Conservation (phyloP, 2,329 filamentous ascomycete species). For the Rhynchosporium secalis region DNA sequence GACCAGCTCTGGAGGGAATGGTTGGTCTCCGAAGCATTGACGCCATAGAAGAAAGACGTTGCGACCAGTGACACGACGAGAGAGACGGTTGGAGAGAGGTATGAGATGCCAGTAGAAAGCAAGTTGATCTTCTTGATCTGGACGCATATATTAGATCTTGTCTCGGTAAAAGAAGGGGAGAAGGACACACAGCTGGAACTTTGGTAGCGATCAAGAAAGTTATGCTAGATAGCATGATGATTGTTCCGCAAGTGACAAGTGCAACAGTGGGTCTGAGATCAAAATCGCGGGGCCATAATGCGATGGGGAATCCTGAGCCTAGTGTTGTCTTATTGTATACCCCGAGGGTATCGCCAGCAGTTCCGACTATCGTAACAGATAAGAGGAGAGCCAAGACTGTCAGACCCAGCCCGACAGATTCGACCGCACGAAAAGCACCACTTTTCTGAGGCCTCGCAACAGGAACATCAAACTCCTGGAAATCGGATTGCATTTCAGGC, state of each 20-base stretch:
- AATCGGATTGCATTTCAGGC: slow-evolving; percentile 24
- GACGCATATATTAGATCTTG: slow-evolving; percentile 13
- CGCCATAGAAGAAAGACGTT: slow-evolving; percentile 57
- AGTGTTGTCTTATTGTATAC: slow-evolving; percentile 57
- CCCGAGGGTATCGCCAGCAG: slow-evolving; percentile 54
- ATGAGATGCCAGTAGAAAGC: slow-evolving; percentile 28
- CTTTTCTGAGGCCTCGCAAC: slow-evolving; percentile 14
- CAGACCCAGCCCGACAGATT: slow-evolving; percentile 49
- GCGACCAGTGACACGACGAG: slow-evolving; percentile 52
- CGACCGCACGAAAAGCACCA: slow-evolving; percentile 35
- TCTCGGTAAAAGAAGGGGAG: not conserved
- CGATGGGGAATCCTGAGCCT: slow-evolving; percentile 49
- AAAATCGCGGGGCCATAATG: slow-evolving; percentile 59
- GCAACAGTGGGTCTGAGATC: slow-evolving; percentile 57
- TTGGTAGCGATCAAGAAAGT: slow-evolving; percentile 52
- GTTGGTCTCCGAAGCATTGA: slow-evolving; percentile 52
- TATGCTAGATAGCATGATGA: slow-evolving; percentile 51
- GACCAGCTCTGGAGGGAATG: slow-evolving; percentile 63
- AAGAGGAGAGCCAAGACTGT: slow-evolving; percentile 52
- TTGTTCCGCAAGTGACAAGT: slow-evolving; percentile 51
- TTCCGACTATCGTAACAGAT: slow-evolving; percentile 53
- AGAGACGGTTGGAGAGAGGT: slow-evolving; percentile 46
- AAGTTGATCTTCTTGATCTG: slow-evolving; percentile 45
- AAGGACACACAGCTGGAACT: slow-evolving; percentile 49
- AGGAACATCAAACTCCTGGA: slow-evolving; percentile 31